Base-by-base conservation (phyloP, 169 alveolate genomes). In the Eimeria falciformis region DNA sequence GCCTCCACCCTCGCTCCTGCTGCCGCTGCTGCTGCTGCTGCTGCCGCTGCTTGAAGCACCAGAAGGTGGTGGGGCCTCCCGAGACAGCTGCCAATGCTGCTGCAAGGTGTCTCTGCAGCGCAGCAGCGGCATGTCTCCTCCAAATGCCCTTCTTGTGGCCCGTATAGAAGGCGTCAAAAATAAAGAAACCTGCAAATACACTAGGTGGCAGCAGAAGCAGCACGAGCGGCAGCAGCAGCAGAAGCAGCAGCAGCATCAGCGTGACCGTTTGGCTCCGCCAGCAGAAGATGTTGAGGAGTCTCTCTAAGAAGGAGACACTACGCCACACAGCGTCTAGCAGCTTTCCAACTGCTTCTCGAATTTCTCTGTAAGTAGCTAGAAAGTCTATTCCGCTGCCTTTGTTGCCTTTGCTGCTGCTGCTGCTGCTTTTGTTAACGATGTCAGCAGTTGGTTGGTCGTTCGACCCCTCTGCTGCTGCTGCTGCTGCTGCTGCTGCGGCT, bases 131-230 rank as follows among this genome's bases (percentile, higher is more conserved):
- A 29, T 75, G 85, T 17, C 66, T 5, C 85, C 23, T 75, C 85
- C 85, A 75, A 12, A 75, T 45, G 66, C 85, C 85, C 21, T 45
- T 43, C 21, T 75, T 75, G 43, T 21, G 43, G 21, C 85, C 85
- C 9, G 85, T 75, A 29, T 75, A 75, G 66, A 75, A 75, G 37
- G 56, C 21, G 29, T 75, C 85, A n/a, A 75, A 75, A 45, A 75
- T n/a, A 46, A 75, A 45, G 66, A 75, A 14, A 25, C 85, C 85
- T n/a, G 55, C 85, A 14, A 75, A 40, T 7, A 75, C 21, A 21
- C 65, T 75, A n/a, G 46, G 85, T 5, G 85, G 85, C 66, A 75
- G 85, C 85, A 75, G 85, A 58, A 75, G 85, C 29, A 75, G 40
- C 85, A 43, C 66, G 21, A 65, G 85, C 58, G 46, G 65, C 85